phyloP scores from a whole-genome alignment of 176 grass and related monocot genomes.

The Microstegium vimineum region DNA sequence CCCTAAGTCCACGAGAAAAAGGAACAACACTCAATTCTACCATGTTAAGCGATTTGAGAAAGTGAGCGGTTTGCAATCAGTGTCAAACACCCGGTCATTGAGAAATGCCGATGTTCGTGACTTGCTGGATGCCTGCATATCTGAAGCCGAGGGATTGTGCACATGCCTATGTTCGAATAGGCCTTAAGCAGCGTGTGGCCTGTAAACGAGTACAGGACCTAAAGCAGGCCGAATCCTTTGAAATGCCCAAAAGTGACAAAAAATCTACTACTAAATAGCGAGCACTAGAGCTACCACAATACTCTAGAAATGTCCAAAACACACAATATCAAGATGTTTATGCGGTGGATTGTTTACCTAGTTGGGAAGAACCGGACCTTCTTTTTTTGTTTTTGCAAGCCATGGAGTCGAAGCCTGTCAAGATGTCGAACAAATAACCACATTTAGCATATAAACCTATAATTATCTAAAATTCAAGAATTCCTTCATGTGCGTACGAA shows the following conservation, averaged over 20 bases:
- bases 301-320: not conserved
- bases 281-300: not conserved
- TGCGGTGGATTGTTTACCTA: not conserved
- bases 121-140: too few species aligned
- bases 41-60: not conserved
- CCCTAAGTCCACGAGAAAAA: not conserved
- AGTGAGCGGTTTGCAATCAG: not conserved
- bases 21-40: not conserved
- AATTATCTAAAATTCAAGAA: not conserved
- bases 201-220: not conserved
- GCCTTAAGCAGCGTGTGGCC: not conserved
- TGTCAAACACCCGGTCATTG: not conserved
- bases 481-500: not conserved
- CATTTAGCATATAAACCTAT: not conserved
- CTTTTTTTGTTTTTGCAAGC: not conserved
- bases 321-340: not conserved
- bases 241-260: too few species aligned
- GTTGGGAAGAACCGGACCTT: not conserved
- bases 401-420: not conserved
- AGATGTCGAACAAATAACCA: not conserved
- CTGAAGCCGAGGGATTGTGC: not conserved
- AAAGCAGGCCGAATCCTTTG: too few species aligned
- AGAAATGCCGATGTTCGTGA: not conserved
- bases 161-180: not conserved
- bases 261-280: not conserved